phyloP scores from a whole-genome alignment of 495 filamentous ascomycete genomes.

The Pseudoneurospora amorphoporcata region DNA sequence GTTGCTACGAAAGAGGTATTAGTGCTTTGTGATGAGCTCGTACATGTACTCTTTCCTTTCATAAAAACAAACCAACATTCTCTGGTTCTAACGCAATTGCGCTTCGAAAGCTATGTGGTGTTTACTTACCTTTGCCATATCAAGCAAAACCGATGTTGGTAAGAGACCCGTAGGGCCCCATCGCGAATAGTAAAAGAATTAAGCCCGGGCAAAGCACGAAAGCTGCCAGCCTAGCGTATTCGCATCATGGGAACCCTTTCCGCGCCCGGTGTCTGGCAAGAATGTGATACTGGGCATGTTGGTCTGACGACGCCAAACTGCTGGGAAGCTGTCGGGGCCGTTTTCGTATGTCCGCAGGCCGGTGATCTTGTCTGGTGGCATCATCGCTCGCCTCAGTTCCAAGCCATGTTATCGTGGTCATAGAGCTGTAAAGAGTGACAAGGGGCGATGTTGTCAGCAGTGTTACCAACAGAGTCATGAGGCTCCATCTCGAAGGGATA shows the following conservation, averaged over 20 bases:
- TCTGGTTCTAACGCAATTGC: too few relatives aligned
- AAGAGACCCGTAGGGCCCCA: not conserved
- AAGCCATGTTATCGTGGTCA: not conserved
- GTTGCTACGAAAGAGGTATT: not conserved
- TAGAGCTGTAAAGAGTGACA: not conserved
- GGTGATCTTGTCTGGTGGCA: not conserved
- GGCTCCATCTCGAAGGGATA: not conserved
- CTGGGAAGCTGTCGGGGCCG: not conserved
- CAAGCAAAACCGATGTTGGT: not conserved
- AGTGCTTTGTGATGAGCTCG: too few relatives aligned
- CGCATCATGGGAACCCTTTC: not conserved
- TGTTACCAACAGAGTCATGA: not conserved
- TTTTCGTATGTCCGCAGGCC: not conserved
- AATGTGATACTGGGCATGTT: not conserved
- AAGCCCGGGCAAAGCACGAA: not conserved
- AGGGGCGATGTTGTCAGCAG: not conserved
- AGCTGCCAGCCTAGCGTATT: not conserved
- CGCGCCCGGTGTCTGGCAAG: not conserved
- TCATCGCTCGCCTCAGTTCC: not conserved
- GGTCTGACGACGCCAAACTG: not conserved
- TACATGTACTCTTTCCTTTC: too few relatives aligned
- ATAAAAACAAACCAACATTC: too few relatives aligned
- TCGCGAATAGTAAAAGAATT: not conserved
- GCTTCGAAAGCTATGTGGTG: not conserved
- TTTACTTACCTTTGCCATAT: too few relatives aligned